Conservation (phyloP, 371 early-diverging fungal species). For the Mortierella sp. region DNA sequence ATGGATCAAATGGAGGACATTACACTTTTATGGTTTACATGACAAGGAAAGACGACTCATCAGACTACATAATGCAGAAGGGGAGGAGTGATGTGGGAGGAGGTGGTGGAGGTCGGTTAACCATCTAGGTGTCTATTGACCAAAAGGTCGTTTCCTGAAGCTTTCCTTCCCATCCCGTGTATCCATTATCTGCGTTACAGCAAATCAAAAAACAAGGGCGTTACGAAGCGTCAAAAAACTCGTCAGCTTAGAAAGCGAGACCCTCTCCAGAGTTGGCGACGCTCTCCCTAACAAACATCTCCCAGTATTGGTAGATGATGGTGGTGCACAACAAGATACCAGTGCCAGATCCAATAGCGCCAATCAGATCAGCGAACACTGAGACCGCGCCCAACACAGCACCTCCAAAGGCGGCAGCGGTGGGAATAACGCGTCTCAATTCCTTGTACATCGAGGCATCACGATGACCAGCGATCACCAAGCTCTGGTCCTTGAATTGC, state of each 20-base stretch:
- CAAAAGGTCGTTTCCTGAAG: background rate
- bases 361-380: conserved; percentile 94
- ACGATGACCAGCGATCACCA: conserved; percentile 97
- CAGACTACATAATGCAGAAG: conserved; percentile 1
- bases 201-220: conserved; percentile 3
- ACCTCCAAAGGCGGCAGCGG: conserved; percentile 96
- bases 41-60: background rate
- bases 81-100: background rate
- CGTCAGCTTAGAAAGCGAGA: conserved; percentile 42
- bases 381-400: conserved; percentile 95
- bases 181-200: background rate
- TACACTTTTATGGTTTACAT: conserved; percentile 26
- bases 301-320: conserved; percentile 99
- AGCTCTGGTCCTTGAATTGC: conserved; percentile 97
- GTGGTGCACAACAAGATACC: conserved; percentile 99
- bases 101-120: background rate
- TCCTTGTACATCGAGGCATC: conserved; percentile 98
- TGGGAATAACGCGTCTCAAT: conserved; percentile 98
- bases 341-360: conserved; percentile 98
- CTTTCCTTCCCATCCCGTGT: background rate
- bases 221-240: background rate
- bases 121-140: background rate
- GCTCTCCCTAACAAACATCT: conserved; percentile 95
- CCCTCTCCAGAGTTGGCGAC: conserved; percentile 54
- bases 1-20: background rate